Conservation (phyloP, 2,329 filamentous ascomycete genomes). For the Ophiostoma quercus region DNA sequence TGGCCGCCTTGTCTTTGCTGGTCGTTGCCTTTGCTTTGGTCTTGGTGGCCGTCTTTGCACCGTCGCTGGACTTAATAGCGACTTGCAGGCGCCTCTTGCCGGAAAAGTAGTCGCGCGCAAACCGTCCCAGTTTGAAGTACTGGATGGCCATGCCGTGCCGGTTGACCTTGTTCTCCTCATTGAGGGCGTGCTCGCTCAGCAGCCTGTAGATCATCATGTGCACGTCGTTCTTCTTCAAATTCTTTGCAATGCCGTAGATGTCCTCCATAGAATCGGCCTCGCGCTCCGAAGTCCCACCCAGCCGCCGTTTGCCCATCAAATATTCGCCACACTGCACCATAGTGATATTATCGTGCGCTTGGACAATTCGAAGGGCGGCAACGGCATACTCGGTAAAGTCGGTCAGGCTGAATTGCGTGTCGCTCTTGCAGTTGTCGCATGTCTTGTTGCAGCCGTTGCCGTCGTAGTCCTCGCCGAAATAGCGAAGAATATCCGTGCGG, state of each 20-base stretch:
- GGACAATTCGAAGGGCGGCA: conserved; percentile 64
- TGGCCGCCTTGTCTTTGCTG: conserved; percentile 24
- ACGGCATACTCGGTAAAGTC: conserved; percentile 74
- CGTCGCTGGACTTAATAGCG: conserved; percentile 37
- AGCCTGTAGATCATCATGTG: conserved; percentile 80
- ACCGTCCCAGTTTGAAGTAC: conserved; percentile 56
- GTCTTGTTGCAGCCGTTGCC: conserved; percentile 63
- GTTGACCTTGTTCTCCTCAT: conserved; percentile 64
- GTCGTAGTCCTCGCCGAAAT: conserved; percentile 84
- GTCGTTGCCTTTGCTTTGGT: conserved; percentile 5
- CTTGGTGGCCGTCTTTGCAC: not conserved
- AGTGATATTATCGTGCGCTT: conserved; percentile 58
- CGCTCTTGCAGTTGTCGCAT: conserved; percentile 87
- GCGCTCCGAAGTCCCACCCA: conserved; percentile 33
- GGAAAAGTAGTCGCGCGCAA: conserved; percentile 41
- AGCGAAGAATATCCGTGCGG: conserved; percentile 80
- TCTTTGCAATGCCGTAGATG: conserved; percentile 63
- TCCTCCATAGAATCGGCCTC: conserved; percentile 49
- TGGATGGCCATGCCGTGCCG: conserved; percentile 63
- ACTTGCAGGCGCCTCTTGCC: conserved; percentile 43
- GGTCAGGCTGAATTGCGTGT: conserved; percentile 59
- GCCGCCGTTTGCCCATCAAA: conserved; percentile 62
- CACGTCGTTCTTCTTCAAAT: conserved; percentile 67
- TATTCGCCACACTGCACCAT: conserved; percentile 78
- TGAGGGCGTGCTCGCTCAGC: conserved; percentile 65